Percentiles rank a stretch among this genome's conserved stretches.
phyloP scores from a whole-genome alignment of 2,329 filamentous ascomycete species.

The Epichloe sibirici region DNA sequence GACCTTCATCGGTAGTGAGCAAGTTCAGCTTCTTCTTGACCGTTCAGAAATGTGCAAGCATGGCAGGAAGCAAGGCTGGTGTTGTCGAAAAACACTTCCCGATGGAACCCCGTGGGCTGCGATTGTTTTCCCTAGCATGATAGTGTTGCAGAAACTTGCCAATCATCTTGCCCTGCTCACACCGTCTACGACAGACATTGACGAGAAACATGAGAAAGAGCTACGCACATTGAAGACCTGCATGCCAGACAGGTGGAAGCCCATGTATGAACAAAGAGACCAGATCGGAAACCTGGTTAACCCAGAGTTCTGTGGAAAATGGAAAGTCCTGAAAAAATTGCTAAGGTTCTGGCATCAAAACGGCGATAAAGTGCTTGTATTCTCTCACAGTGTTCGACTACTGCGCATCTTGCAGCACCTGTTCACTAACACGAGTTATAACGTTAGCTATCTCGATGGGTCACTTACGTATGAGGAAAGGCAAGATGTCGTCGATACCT shows the following conservation, averaged over 20 bases:
- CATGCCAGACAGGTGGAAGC: constrained; percentile 61
- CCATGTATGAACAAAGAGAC: constrained; percentile 63
- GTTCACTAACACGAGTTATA: constrained; percentile 81
- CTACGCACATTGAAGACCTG: constrained; percentile 61
- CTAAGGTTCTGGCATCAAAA: constrained; percentile 81
- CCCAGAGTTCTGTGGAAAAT: constrained; percentile 90
- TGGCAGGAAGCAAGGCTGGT: constrained; percentile 60
- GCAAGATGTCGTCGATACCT: constrained; percentile 71
- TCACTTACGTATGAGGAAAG: constrained; percentile 73
- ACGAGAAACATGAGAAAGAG: constrained; percentile 68
- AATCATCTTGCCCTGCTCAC: constrained; percentile 89
- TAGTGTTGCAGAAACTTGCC: constrained; percentile 71
- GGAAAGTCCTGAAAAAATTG: constrained; percentile 79
- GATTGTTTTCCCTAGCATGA: constrained; percentile 75
- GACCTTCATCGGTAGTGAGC: constrained; percentile 58
- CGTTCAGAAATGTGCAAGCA: constrained; percentile 58
- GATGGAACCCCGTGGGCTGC: constrained; percentile 58
- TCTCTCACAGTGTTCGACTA: constrained; percentile 81
- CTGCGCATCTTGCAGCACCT: constrained; percentile 74
- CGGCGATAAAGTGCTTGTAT: constrained; percentile 90
- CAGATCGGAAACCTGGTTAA: constrained; percentile 72
- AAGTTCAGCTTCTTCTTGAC: constrained; percentile 55
- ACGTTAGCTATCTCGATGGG: constrained; percentile 82
- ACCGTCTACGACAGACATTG: constrained; percentile 48
- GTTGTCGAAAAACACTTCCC: constrained; percentile 52